These are phyloP conservation scores for Chrysanthemum lavandulifolium DNA, from an alignment of 129 eudicot genomes.

Conservation along the genomic window DNA sequence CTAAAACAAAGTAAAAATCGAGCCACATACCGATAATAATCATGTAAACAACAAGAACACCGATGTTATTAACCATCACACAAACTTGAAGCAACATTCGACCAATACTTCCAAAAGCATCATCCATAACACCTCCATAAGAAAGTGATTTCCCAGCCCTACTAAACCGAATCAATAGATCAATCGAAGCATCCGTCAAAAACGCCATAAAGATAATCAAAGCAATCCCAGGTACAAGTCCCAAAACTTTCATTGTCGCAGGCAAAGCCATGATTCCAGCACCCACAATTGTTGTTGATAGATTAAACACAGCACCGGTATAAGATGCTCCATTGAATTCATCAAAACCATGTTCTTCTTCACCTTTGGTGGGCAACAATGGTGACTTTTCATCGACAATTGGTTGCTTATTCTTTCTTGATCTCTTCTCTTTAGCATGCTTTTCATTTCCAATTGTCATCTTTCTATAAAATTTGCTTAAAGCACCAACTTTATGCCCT, in stretches of 20 bases:
- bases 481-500: constrained; percentile 19
- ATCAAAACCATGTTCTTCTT: constrained; percentile 61
- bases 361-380: constrained; percentile 74
- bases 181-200: constrained; percentile 73
- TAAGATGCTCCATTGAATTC: constrained; percentile 91
- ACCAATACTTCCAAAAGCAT: constrained; percentile 83
- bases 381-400: constrained; percentile 76
- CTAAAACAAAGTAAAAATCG: not conserved
- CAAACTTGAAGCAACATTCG: constrained; percentile 72
- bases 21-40: constrained; percentile 70
- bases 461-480: not conserved
- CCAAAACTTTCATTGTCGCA: constrained; percentile 89
- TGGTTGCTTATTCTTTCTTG: constrained; percentile 54
- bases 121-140: constrained; percentile 84
- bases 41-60: constrained; percentile 84
- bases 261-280: constrained; percentile 98
- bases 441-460: constrained; percentile 65
- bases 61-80: constrained; percentile 75
- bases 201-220: constrained; percentile 73
- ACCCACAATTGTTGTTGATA: constrained; percentile 89
- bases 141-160: constrained; percentile 56
- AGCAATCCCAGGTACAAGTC: constrained; percentile 70
- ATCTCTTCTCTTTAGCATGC: constrained; percentile 54
- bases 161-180: constrained; percentile 70
- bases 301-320: constrained; percentile 77